These are phyloP conservation scores for Venturia pyrina DNA, from an alignment of 2,329 filamentous ascomycete species.

Conservation along the genomic window DNA sequence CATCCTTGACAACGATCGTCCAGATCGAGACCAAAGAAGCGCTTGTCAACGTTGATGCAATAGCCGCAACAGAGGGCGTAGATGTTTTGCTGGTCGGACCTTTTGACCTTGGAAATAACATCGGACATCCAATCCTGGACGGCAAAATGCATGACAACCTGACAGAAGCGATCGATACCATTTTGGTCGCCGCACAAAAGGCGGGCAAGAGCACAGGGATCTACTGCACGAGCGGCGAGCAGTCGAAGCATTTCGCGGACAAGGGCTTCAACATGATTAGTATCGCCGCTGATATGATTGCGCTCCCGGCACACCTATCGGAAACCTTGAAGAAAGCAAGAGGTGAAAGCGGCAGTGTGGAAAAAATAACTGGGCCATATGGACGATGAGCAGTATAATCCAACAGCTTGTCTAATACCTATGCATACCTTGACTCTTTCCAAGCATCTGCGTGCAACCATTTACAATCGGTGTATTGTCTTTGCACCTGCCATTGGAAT, in stretches of 20 bases:
- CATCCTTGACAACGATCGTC: constrained; percentile 40
- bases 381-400: constrained; percentile 2
- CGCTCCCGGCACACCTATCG: constrained; percentile 32
- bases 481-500: no score
- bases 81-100: constrained; percentile 46
- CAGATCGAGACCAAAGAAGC: constrained; percentile 37
- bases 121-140: constrained; percentile 41
- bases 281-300: constrained; percentile 36
- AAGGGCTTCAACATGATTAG: constrained; percentile 45
- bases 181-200: constrained; percentile 41
- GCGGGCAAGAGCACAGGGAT: constrained; percentile 46
- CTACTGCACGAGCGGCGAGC: constrained; percentile 43
- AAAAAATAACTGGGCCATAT: constrained; percentile 15
- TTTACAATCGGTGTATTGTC: no score
- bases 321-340: constrained; percentile 25
- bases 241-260: constrained; percentile 41
- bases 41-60: constrained; percentile 33
- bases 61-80: constrained; percentile 42
- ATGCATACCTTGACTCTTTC: no score
- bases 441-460: no score
- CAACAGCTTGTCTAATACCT: no score
- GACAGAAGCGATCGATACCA: constrained; percentile 40
- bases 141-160: constrained; percentile 40
- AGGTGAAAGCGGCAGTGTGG: constrained; percentile 15
- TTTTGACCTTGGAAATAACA: constrained; percentile 48